These are phyloP conservation scores for Malbranchea zuffiana DNA, from an alignment of 2,329 filamentous ascomycete genomes.

Conservation along the genomic window DNA sequence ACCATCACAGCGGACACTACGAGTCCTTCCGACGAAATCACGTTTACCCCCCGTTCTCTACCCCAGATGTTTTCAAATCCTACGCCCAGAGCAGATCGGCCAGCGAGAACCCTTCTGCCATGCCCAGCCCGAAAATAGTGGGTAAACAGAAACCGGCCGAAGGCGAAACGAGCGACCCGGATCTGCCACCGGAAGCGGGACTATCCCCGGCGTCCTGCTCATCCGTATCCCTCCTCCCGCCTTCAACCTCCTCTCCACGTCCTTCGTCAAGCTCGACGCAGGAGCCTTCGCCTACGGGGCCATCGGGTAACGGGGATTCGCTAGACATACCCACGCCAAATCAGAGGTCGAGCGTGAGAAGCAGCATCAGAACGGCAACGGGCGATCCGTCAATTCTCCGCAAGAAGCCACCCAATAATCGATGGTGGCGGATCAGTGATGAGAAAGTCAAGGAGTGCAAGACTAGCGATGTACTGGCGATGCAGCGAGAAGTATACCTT, in stretches of 20 bases:
- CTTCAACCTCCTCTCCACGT: constrained; percentile 14
- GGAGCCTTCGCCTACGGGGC: constrained; percentile 1
- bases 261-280: constrained; percentile 7
- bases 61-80: constrained; percentile 64
- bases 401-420: constrained; percentile 54
- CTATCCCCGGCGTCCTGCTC: constrained; percentile 29
- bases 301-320: background rate
- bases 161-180: constrained; percentile 21
- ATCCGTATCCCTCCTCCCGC: constrained; percentile 17
- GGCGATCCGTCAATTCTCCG: constrained; percentile 23
- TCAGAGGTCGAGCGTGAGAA: too few relatives aligned
- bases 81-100: constrained; percentile 55
- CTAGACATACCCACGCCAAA: constrained; percentile 2
- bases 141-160: constrained; percentile 25
- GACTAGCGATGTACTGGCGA: constrained; percentile 77
- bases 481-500: constrained; percentile 94
- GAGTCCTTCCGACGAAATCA: constrained; percentile 89
- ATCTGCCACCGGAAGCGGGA: constrained; percentile 22
- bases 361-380: constrained; percentile 9
- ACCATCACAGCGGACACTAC: constrained; percentile 92
- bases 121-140: constrained; percentile 39
- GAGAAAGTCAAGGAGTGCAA: constrained; percentile 93
- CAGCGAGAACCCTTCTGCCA: constrained; percentile 41
- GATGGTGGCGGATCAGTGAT: constrained; percentile 97
- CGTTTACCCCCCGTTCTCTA: constrained; percentile 66